Percentiles rank a stretch among this genome's conserved stretches.
Evolutionary conservation across 2,329 filamentous ascomycete genomes (phyloP).

Genomic region (Phoma sp.): DNA sequence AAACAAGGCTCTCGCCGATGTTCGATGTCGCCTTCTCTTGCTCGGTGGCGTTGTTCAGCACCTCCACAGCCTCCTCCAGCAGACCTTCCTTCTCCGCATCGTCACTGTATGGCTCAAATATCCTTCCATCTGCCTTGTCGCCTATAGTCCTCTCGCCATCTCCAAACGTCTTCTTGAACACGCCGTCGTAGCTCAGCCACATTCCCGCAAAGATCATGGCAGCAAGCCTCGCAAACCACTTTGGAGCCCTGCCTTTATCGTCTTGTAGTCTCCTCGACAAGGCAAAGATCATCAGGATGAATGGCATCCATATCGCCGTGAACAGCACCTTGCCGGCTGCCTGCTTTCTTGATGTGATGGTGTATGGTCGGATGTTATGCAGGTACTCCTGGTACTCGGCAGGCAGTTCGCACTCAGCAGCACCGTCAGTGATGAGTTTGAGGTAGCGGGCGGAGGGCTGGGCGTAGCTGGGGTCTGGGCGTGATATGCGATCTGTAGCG

Average conservation of each 20-base stretch:
- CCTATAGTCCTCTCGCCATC: conserved; percentile 76
- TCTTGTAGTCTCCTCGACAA: conserved; percentile 63
- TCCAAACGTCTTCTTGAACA: conserved; percentile 74
- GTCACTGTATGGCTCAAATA: neutral
- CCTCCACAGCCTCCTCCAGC: conserved; percentile 17
- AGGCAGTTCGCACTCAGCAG: conserved; percentile 79
- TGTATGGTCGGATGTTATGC: conserved; percentile 71
- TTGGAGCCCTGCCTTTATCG: conserved; percentile 70
- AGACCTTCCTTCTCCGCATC: conserved; percentile 22
- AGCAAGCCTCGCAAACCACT: conserved; percentile 66
- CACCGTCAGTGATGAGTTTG: conserved; percentile 78
- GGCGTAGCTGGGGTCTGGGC: conserved; percentile 73
- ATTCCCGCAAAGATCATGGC: conserved; percentile 62
- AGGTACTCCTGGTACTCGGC: conserved; percentile 79
- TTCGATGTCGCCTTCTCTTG: neutral
- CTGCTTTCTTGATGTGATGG: conserved; percentile 71
- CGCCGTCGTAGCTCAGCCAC: conserved; percentile 70
- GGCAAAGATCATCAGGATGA: conserved; percentile 62
- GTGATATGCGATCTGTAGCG: conserved; percentile 55
- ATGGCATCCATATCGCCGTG: conserved; percentile 63
- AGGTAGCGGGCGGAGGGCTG: conserved; percentile 87
- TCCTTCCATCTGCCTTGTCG: conserved; percentile 21
- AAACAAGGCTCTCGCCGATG: neutral
- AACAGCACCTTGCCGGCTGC: conserved; percentile 69
- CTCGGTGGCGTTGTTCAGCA: conserved; percentile 7